Conservation (phyloP, 2,329 filamentous ascomycete species). For the Emergomyces orientalis region DNA sequence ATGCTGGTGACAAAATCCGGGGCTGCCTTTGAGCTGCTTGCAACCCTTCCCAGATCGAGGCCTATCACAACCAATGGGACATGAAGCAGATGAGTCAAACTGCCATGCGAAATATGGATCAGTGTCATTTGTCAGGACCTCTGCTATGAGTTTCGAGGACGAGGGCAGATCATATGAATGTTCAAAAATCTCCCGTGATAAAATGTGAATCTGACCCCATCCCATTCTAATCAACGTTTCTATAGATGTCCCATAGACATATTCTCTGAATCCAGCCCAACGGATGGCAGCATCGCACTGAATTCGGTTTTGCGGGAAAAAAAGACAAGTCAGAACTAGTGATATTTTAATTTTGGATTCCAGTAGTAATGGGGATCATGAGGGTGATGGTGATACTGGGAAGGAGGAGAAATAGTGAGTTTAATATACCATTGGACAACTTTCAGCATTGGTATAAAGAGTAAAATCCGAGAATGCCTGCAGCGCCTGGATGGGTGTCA, state of each 20-base stretch:
- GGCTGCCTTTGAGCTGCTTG: neutral
- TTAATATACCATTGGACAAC: slow-evolving; percentile 42
- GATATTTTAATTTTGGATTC: neutral
- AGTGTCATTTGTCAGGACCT: slow-evolving; percentile 45
- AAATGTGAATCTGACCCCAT: slow-evolving; percentile 45
- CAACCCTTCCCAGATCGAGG: neutral
- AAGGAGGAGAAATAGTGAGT: neutral
- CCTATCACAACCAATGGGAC: slow-evolving; percentile 28
- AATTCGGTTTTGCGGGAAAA: neutral
- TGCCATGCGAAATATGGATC: slow-evolving; percentile 49
- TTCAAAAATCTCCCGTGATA: slow-evolving; percentile 39
- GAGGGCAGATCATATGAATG: slow-evolving; percentile 24
- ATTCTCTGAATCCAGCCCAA: slow-evolving; percentile 48
- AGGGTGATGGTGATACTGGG: neutral
- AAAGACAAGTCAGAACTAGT: neutral
- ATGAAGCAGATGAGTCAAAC: slow-evolving; percentile 32
- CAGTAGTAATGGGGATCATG: neutral
- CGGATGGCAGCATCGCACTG: slow-evolving; percentile 48
- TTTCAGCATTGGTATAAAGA: slow-evolving; percentile 50
- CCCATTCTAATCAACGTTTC: slow-evolving; percentile 39
- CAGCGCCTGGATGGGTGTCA: slow-evolving; percentile 35
- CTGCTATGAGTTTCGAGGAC: slow-evolving; percentile 35
- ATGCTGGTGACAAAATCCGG: neutral
- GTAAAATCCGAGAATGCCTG: slow-evolving; percentile 41
- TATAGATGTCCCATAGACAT: slow-evolving; percentile 47